phyloP scores from a whole-genome alignment of 2,329 filamentous ascomycete species.

The Colletotrichum sp. region DNA sequence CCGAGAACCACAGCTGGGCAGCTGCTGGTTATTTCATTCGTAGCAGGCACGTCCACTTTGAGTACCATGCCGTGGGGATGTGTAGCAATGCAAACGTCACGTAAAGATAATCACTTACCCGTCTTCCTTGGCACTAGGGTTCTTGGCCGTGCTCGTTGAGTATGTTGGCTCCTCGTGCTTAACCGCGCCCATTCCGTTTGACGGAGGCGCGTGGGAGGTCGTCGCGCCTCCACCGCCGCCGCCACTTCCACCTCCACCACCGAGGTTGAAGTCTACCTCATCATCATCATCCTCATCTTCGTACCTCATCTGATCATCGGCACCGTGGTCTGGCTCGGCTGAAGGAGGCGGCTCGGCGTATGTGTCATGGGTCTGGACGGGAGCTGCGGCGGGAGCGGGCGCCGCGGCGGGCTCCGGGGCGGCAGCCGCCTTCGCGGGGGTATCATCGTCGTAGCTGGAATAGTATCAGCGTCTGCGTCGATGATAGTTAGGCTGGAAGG shows the following conservation, averaged over 20 bases:
- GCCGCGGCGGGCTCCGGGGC: constrained; percentile 37
- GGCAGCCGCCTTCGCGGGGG: constrained; percentile 43
- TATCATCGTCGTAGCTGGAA: constrained; percentile 70
- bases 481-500: constrained; percentile 23
- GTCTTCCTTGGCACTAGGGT: constrained; percentile 83
- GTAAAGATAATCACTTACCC: constrained; percentile 68
- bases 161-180: constrained; percentile 36
- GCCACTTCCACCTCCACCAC: constrained; percentile 29
- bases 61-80: neutral
- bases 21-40: constrained; percentile 6
- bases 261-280: constrained; percentile 65
- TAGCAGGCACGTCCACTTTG: neutral
- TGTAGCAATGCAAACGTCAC: constrained; percentile 7
- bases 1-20: constrained; percentile 3
- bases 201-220: neutral
- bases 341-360: constrained; percentile 29
- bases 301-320: constrained; percentile 44
- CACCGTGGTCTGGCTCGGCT: constrained; percentile 41
- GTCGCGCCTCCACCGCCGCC: neutral
- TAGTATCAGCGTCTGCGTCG: neutral
- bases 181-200: constrained; percentile 7
- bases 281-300: constrained; percentile 58
- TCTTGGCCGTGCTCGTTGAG: constrained; percentile 40
- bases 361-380: constrained; percentile 31
- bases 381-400: constrained; percentile 26